Conservation (phyloP, 192 early-diverging fungal genomes). For the Entomortierella chlamydospora region DNA sequence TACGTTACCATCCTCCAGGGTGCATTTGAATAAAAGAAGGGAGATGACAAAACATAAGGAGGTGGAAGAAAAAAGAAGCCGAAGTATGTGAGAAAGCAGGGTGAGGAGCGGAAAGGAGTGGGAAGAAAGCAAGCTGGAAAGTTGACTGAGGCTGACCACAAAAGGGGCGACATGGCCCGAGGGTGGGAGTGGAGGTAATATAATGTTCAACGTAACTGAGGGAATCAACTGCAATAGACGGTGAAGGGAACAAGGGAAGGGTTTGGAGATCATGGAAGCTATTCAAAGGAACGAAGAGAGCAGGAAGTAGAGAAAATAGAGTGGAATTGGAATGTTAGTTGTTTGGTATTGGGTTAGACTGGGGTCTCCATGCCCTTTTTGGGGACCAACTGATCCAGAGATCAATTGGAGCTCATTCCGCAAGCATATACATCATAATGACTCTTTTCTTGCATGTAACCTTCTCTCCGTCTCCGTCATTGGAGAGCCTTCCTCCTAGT, state of each 20-base stretch:
- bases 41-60: background rate
- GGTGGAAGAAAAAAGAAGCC: background rate
- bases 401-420: background rate
- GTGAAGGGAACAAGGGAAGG: too few species aligned
- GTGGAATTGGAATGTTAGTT: constrained; percentile 16
- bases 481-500: background rate
- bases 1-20: background rate
- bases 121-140: too few species aligned
- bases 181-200: too few species aligned
- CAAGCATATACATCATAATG: background rate
- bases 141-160: too few species aligned
- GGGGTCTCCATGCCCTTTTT: background rate
- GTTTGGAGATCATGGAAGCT: background rate
- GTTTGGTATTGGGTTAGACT: background rate
- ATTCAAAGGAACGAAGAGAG: background rate
- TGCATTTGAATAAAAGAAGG: background rate
- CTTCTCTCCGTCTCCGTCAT: background rate
- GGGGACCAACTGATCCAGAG: background rate
- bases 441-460: background rate
- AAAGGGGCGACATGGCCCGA: too few species aligned
- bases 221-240: too few species aligned
- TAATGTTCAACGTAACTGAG: too few species aligned
- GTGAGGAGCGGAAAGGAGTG: too few species aligned
- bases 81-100: background rate
- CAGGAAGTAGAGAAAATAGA: background rate